Conservation (phyloP, 73 alveolate species). For the Effrenium voratum region DNA sequence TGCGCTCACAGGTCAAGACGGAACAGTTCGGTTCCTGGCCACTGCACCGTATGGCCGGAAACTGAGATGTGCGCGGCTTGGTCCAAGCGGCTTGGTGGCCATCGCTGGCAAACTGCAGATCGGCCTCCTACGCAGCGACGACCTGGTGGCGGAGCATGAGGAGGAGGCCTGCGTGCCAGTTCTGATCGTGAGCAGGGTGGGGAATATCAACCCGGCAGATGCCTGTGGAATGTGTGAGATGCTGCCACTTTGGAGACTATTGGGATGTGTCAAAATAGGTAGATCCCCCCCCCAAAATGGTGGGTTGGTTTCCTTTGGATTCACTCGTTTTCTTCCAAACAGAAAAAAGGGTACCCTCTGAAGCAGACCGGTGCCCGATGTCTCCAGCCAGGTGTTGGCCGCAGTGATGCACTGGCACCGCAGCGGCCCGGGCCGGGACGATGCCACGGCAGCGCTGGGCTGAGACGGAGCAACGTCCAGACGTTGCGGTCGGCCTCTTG, state of each 20-base stretch:
- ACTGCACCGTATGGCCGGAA: slow-evolving; percentile 45
- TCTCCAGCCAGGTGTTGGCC: slow-evolving; percentile 44
- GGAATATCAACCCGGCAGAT: no score
- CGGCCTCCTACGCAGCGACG: slow-evolving; percentile 76
- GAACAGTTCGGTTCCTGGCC: slow-evolving; percentile 94
- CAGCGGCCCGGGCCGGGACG: slow-evolving; percentile 77
- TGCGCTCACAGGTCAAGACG: slow-evolving; percentile 30
- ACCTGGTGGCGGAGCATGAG: slow-evolving; percentile 82
- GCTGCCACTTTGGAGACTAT: no score
- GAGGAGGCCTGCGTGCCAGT: slow-evolving; percentile 55
- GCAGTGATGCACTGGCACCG: slow-evolving; percentile 94
- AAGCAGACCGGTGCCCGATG: not conserved
- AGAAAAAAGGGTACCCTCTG: no score
- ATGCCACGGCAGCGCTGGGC: slow-evolving; percentile 54
- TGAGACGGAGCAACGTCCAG: no score
- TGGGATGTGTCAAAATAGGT: no score
- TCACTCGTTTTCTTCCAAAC: no score
- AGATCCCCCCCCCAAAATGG: no score
- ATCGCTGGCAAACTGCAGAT: slow-evolving; percentile 4
- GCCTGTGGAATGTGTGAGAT: no score
- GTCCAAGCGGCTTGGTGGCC: not conserved
- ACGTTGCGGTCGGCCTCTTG: no score
- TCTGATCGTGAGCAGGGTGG: no score
- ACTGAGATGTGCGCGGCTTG: not conserved
- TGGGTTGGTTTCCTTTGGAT: no score